Evolutionary conservation across 2,329 filamentous ascomycete species (phyloP).

Genomic region (Cercospora sesami): DNA sequence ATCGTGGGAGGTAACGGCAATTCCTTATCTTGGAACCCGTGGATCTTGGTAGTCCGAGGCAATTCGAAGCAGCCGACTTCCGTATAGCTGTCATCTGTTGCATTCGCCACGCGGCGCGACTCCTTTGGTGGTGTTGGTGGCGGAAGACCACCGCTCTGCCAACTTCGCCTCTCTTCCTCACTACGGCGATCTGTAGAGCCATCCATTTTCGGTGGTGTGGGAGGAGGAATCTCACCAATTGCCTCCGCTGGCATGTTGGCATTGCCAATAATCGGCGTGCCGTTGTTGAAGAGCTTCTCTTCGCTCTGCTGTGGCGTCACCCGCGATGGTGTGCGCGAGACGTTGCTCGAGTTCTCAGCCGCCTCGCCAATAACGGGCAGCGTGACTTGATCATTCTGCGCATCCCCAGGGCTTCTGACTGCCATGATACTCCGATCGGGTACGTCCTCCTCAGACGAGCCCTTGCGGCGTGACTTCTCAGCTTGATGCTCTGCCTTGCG

Average conservation of each 20-base stretch:
- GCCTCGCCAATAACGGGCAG: conserved; percentile 88
- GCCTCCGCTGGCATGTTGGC: conserved; percentile 31
- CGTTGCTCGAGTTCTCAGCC: conserved; percentile 69
- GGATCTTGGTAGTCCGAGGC: conserved; percentile 15
- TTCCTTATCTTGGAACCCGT: conserved; percentile 30
- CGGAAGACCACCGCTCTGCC: conserved; percentile 34
- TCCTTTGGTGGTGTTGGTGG: conserved; percentile 50
- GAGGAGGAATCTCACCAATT: conserved; percentile 36
- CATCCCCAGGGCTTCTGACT: conserved; percentile 57
- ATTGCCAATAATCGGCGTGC: conserved; percentile 28
- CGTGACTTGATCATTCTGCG: conserved; percentile 58
- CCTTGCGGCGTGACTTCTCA: conserved; percentile 57
- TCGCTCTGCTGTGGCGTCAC: conserved; percentile 30
- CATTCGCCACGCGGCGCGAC: conserved; percentile 13
- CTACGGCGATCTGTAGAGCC: conserved; percentile 24
- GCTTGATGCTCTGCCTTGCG: conserved; percentile 62
- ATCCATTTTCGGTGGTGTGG: conserved; percentile 38
- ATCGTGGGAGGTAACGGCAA: conserved; percentile 29
- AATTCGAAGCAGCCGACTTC: conserved; percentile 2
- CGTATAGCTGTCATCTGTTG: conserved; percentile 8
- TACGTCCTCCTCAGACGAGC: conserved; percentile 55
- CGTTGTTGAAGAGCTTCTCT: conserved; percentile 24
- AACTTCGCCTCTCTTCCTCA: conserved; percentile 28
- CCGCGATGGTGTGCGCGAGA: conserved; percentile 27
- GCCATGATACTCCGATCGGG: conserved; percentile 63